These are phyloP conservation scores for Diaporthe ampelina DNA, from an alignment of 2,329 filamentous ascomycete species.

Conservation along the genomic window DNA sequence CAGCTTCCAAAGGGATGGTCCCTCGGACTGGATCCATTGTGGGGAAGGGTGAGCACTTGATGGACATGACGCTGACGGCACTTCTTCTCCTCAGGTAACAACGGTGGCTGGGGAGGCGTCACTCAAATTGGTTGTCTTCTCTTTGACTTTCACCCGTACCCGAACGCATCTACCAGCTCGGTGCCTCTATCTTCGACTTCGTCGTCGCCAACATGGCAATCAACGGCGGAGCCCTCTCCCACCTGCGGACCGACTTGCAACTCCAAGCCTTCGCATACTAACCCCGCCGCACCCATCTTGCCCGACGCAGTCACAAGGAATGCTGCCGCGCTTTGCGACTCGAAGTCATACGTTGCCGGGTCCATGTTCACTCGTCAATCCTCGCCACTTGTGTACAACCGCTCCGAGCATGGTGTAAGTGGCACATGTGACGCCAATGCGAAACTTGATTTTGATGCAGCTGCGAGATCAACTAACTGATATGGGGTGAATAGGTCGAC, in stretches of 20 bases:
- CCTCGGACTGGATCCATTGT: too few species aligned
- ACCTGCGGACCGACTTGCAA: not conserved
- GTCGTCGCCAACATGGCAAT: not conserved
- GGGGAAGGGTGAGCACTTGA: too few species aligned
- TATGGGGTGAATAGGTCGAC: not conserved
- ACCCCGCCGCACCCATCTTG: not conserved
- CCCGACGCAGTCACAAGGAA: not conserved
- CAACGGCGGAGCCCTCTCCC: not conserved
- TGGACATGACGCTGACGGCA: too few species aligned
- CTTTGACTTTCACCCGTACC: too few species aligned
- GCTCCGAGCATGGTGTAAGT: constrained; percentile 4
- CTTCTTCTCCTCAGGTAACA: too few species aligned
- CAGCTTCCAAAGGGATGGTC: too few species aligned
- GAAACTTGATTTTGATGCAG: too few species aligned
- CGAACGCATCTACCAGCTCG: not conserved
- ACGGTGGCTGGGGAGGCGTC: too few species aligned
- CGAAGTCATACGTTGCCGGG: not conserved
- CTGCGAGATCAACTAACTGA: not conserved
- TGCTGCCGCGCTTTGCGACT: not conserved
- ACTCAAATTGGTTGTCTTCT: too few species aligned
- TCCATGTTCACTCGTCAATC: not conserved
- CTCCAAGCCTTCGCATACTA: not conserved
- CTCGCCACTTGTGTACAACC: not conserved
- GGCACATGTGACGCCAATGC: not conserved
- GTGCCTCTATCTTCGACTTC: not conserved